Evolutionary conservation across 2,329 filamentous ascomycete species (phyloP).

Genomic region (Fonsecaea monophora): DNA sequence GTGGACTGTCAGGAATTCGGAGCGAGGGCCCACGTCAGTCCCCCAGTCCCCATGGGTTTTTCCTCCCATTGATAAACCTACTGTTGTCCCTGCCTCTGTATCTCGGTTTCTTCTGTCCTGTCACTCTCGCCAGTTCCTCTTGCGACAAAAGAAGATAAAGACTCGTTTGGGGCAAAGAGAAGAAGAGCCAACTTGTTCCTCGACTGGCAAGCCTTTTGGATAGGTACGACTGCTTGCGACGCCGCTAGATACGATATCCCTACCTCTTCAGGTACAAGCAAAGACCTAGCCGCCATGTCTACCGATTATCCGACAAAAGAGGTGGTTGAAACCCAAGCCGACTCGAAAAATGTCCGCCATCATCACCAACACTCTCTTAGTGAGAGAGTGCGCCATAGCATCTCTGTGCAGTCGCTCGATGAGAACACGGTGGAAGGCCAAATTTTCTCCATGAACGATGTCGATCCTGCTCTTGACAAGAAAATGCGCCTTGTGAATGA

Average conservation of each 20-base stretch:
- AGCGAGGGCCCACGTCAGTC: neutral
- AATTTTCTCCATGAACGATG: conserved; percentile 37
- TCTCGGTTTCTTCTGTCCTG: neutral
- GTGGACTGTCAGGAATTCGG: neutral
- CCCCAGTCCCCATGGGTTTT: neutral
- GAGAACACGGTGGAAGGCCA: conserved; percentile 33
- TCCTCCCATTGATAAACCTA: conserved; percentile 19
- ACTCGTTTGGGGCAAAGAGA: neutral
- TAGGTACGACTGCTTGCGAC: neutral
- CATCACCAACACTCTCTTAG: conserved; percentile 19
- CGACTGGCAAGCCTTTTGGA: neutral
- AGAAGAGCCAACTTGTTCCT: neutral
- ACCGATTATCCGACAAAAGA: conserved; percentile 21
- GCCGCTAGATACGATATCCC: neutral
- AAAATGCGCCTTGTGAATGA: conserved; percentile 51
- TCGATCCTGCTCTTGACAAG: conserved; percentile 49
- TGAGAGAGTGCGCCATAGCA: conserved; percentile 32
- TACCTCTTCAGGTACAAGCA: neutral
- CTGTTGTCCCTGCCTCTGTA: conserved; percentile 10
- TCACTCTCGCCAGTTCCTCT: neutral
- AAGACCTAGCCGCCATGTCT: conserved; percentile 19
- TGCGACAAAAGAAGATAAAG: neutral
- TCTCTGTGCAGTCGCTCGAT: conserved; percentile 27
- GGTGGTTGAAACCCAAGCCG: conserved; percentile 9
- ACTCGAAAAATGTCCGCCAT: conserved; percentile 20